Conservation (phyloP, 768 basidiomycete species). For the Tubosaeta sp. region DNA sequence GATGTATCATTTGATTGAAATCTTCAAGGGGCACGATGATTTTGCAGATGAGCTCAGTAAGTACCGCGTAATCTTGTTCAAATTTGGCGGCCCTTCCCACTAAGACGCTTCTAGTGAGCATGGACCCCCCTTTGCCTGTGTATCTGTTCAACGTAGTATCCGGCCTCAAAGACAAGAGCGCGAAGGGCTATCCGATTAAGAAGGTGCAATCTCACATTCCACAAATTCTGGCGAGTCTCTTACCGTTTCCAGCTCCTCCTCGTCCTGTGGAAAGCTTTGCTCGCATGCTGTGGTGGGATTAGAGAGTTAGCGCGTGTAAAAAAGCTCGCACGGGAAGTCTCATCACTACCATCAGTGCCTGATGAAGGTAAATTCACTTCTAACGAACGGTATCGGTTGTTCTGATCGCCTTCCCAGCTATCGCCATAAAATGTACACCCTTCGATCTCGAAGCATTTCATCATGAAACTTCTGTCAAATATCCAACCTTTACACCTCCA, state of each 20-base stretch:
- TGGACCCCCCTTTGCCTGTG: slow-evolving; percentile 91
- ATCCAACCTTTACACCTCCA: slow-evolving; percentile 85
- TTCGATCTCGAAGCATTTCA: slow-evolving; percentile 87
- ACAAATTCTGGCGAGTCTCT: neutral
- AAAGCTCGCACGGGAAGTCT: slow-evolving; percentile 78
- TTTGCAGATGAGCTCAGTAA: slow-evolving; percentile 96
- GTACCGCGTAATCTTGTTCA: slow-evolving; percentile 26
- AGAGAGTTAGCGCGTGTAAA: slow-evolving; percentile 83
- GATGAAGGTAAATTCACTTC: slow-evolving; percentile 39
- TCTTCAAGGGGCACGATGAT: slow-evolving; percentile 88
- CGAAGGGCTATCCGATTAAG: slow-evolving; percentile 95
- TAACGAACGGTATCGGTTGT: neutral
- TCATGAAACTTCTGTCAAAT: slow-evolving; percentile 90
- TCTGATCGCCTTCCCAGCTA: slow-evolving; percentile 32
- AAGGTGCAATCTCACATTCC: slow-evolving; percentile 51
- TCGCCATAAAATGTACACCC: slow-evolving; percentile 84
- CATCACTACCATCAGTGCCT: slow-evolving; percentile 59
- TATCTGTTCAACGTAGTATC: slow-evolving; percentile 91
- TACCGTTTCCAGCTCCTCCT: slow-evolving; percentile 65
- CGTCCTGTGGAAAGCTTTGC: slow-evolving; percentile 89
- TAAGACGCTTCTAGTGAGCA: slow-evolving; percentile 64
- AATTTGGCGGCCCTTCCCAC: neutral
- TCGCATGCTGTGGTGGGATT: slow-evolving; percentile 91
- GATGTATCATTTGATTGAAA: slow-evolving; percentile 92
- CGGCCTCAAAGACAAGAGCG: slow-evolving; percentile 85